Evolutionary conservation across 257 asterid genomes (phyloP).

Genomic region (Fraxinus americana): DNA sequence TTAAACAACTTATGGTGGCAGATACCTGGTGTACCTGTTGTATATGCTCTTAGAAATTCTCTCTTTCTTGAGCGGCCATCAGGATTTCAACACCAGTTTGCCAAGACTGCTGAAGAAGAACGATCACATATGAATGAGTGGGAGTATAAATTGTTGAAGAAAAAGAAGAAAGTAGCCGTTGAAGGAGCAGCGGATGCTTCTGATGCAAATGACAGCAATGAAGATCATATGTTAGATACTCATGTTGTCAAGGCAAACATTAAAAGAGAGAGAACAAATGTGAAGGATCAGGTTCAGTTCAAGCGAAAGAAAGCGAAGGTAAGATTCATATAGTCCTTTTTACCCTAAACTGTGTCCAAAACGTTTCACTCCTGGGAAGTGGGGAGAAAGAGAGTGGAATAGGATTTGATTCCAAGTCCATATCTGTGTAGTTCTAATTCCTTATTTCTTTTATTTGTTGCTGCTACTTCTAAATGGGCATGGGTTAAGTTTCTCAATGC

Average conservation of each 20-base stretch:
- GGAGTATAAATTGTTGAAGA: constrained; percentile 56
- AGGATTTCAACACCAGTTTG: constrained; percentile 60
- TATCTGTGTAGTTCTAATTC: neutral
- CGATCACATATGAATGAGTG: constrained; percentile 68
- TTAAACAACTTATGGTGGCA: constrained; percentile 32
- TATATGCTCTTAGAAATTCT: constrained; percentile 78
- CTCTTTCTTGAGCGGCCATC: constrained; percentile 88
- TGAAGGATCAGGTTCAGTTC: constrained; percentile 46
- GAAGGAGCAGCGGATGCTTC: constrained; percentile 53
- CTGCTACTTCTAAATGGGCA: neutral
- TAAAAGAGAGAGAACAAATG: constrained; percentile 33
- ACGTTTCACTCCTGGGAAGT: neutral
- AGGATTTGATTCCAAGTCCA: neutral
- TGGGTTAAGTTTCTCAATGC: neutral
- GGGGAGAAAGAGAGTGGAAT: neutral
- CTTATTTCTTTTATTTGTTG: neutral
- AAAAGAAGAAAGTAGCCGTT: constrained; percentile 37
- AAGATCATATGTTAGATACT: constrained; percentile 27
- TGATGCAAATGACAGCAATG: constrained; percentile 42
- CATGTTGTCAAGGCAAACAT: constrained; percentile 29
- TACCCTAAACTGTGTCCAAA: neutral
- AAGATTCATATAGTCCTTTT: constrained; percentile 11
- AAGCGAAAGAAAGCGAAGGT: constrained; percentile 63
- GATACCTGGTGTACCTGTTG: constrained; percentile 89
- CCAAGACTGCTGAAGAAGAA: constrained; percentile 68